Evolutionary conservation across 805 yeast genomes (phyloP).

Genomic region (Nakazawaea pomicola): DNA sequence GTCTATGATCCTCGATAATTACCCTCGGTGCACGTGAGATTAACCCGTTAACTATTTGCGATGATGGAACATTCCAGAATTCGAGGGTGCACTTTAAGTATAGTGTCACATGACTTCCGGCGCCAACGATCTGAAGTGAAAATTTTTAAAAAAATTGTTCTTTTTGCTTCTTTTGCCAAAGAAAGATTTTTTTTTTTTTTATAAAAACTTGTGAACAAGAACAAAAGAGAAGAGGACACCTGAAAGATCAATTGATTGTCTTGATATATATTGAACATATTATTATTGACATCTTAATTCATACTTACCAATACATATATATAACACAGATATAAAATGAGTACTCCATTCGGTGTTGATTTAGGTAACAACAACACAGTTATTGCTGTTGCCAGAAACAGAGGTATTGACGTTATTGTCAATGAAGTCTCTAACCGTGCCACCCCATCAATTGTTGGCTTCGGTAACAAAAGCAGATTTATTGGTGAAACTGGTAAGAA

Average conservation of each 20-base stretch:
- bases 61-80: slow-evolving; percentile 2
- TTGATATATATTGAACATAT: not conserved
- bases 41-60: too few species aligned
- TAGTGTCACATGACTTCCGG: not conserved
- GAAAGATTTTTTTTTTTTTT: not conserved
- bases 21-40: slow-evolving; percentile 1
- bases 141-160: too few species aligned
- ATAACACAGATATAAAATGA: slow-evolving; percentile 41
- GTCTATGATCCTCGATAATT: not conserved
- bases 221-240: too few species aligned
- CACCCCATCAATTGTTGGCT: slow-evolving; percentile 87
- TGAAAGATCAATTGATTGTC: slow-evolving; percentile 1
- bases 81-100: slow-evolving; percentile 1
- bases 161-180: not conserved
- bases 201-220: not conserved
- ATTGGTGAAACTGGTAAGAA: slow-evolving; percentile 96
- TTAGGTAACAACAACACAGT: slow-evolving; percentile 94
- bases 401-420: slow-evolving; percentile 97
- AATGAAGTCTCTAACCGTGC: slow-evolving; percentile 98
- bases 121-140: not conserved
- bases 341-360: slow-evolving; percentile 96
- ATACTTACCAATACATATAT: too few species aligned
- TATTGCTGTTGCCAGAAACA: slow-evolving; percentile 93
- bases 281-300: not conserved
- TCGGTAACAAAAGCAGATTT: slow-evolving; percentile 82